Evolutionary conservation across 2,329 filamentous ascomycete species (phyloP), one percentile per base, ranked within the genome.

Genomic region (Colletotrichum lupini): DNA sequence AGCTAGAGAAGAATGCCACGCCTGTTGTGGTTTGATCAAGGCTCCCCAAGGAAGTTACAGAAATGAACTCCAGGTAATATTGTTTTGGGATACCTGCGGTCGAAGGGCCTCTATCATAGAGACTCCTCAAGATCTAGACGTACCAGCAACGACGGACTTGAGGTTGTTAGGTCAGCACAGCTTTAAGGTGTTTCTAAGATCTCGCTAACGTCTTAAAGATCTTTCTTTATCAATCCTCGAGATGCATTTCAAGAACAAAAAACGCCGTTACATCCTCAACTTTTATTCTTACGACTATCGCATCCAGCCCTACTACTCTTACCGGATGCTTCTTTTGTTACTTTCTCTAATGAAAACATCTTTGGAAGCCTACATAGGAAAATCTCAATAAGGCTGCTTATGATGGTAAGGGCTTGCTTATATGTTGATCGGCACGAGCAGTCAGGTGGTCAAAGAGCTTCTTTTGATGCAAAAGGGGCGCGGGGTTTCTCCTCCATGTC

Each of bases 1-100:
- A 82, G 69, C 59, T 83, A 71, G 80, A 81, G 55, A 84, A 85
- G 77, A 75, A 77, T 24, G 28, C 2, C 52, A 14, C 22, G 16
- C 9, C 9, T 26, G 46, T 53, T 66, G 63, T 53, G 26, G 63
- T 28, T 30, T 30, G 42, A 49, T 11, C 19, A 5, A n/a, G 19
- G 19, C 19, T 49, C 5, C 19, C 19, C 19, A 49, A 11, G 19
- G 8, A n/a, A 9, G 42, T 11, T 19, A 49, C 42, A 11, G 16
- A 19, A 49, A 9, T 9, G 19, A 49, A 49, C 4, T 9, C 19
- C 8, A 22, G 0, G 8, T 9, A 19, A 5, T 2, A 5, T 9
- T n/a, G 4, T n/a, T 19, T 9, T 22, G 42, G 19, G 16, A n/a
- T n/a, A 49, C 42, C 1, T 11, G 19, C 19, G 5, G 42, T 49